These are phyloP conservation scores for Cymbopogon flexuosus DNA, from an alignment of 202 grass and related monocot genomes.

Conservation along the genomic window DNA sequence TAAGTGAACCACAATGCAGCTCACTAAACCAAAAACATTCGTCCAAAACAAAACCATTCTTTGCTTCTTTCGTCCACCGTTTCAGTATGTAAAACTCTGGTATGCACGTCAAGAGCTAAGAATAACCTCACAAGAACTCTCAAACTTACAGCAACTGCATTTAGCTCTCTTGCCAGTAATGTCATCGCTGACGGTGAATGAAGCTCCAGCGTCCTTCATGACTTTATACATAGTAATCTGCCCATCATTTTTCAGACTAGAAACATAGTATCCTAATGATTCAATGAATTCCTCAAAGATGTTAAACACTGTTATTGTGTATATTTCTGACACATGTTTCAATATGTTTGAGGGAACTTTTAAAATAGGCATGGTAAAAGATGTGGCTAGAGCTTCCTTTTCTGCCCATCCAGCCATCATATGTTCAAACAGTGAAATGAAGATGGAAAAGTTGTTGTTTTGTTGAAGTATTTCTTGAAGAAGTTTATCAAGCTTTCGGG, in stretches of 20 bases:
- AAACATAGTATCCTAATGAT: slow-evolving; percentile 48
- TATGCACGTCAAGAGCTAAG: slow-evolving; percentile 42
- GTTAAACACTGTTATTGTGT: slow-evolving; percentile 46
- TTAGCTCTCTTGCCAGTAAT: slow-evolving; percentile 41
- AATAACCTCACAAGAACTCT: slow-evolving; percentile 58
- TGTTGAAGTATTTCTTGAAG: slow-evolving; percentile 59
- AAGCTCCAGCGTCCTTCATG: slow-evolving; percentile 18
- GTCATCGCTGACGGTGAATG: slow-evolving; percentile 42
- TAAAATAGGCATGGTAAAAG: slow-evolving; percentile 52
- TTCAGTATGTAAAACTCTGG: slow-evolving; percentile 65
- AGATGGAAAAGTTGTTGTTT: slow-evolving; percentile 40
- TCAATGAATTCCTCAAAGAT: slow-evolving; percentile 63
- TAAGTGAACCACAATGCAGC: slow-evolving; percentile 59
- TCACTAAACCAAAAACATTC: slow-evolving; percentile 47
- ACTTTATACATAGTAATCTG: slow-evolving; percentile 44
- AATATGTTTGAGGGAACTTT: slow-evolving; percentile 53
- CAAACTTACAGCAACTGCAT: slow-evolving; percentile 60
- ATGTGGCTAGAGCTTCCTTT: slow-evolving; percentile 54
- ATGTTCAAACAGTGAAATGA: slow-evolving; percentile 64
- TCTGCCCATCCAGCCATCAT: slow-evolving; percentile 60
- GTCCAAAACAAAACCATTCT: slow-evolving; percentile 56
- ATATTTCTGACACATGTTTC: slow-evolving; percentile 51
- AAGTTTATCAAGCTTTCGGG: slow-evolving; percentile 50
- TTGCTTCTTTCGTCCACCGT: slow-evolving; percentile 58
- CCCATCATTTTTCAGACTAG: slow-evolving; percentile 41